phyloP scores from a whole-genome alignment of 2,329 filamentous ascomycete species.

The Curvularia sp. region DNA sequence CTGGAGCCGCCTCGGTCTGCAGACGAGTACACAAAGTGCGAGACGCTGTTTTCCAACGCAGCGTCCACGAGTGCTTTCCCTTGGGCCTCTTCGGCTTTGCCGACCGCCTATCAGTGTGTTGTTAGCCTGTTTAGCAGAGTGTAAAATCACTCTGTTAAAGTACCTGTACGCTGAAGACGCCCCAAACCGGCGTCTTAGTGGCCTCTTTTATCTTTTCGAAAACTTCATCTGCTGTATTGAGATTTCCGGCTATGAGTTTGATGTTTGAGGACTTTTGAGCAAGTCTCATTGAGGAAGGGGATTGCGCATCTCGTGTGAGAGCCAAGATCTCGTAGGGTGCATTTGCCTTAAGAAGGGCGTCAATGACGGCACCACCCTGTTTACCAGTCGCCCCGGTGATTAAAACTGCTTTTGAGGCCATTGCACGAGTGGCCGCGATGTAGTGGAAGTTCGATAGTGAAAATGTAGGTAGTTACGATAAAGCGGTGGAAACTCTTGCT shows the following conservation, averaged over 20 bases:
- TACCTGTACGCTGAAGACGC: neutral
- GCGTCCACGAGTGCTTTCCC: constrained; percentile 50
- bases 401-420: constrained; percentile 36
- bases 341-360: constrained; percentile 48
- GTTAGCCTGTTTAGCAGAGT: neutral
- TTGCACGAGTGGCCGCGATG: neutral
- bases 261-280: neutral
- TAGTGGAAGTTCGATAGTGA: neutral
- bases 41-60: constrained; percentile 40
- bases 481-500: neutral
- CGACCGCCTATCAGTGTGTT: constrained; percentile 34
- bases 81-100: constrained; percentile 45
- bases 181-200: neutral
- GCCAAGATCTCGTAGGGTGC: constrained; percentile 29
- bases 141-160: neutral
- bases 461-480: neutral
- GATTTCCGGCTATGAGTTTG: neutral
- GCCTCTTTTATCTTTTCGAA: neutral
- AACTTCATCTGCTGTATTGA: neutral
- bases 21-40: constrained; percentile 50
- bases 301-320: neutral
- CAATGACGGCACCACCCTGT: constrained; percentile 54
- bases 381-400: constrained; percentile 57
- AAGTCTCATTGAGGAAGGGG: neutral
- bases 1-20: constrained; percentile 50